A percentile compares a stretch with the other conserved stretches of the same genome.
phyloP scores from a whole-genome alignment of 768 basidiomycete genomes.

The Basidioascus undulatus region DNA sequence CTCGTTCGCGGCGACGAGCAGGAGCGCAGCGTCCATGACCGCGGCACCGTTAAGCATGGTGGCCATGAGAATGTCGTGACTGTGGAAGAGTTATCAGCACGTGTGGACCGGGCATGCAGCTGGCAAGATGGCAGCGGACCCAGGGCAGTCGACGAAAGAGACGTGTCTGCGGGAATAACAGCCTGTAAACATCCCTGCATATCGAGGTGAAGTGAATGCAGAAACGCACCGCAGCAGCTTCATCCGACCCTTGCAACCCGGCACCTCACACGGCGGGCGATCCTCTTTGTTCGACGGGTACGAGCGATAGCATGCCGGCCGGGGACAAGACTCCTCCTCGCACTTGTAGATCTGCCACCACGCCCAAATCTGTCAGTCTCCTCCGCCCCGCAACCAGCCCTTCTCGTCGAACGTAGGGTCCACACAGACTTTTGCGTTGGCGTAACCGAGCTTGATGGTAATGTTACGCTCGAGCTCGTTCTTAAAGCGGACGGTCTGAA shows the following conservation, averaged over 20 bases:
- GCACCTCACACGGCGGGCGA: conserved; percentile 73
- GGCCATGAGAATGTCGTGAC: conserved; percentile 99
- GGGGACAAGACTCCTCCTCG: conserved; percentile 71
- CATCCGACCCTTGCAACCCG: conserved; percentile 74
- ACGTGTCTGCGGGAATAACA: conserved; percentile 34
- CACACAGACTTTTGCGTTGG: conserved; percentile 82
- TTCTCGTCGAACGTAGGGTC: no score
- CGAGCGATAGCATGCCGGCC: conserved; percentile 82
- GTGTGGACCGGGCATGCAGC: neutral
- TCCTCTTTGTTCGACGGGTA: conserved; percentile 89
- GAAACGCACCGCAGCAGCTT: conserved; percentile 43
- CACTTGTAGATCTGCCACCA: conserved; percentile 91
- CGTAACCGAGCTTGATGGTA: conserved; percentile 97
- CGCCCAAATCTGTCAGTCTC: no score
- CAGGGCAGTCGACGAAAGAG: conserved; percentile 69
- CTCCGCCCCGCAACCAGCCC: neutral
- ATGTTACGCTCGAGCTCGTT: conserved; percentile 98
- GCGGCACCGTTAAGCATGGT: conserved; percentile 99
- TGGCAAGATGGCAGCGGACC: neutral
- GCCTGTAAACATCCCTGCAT: neutral
- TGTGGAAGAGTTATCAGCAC: conserved; percentile 29
- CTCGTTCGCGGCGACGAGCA: conserved; percentile 93
- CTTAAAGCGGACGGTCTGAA: conserved; percentile 95
- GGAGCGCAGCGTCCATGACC: conserved; percentile 94
- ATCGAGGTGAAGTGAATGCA: neutral